These are phyloP conservation scores for Pseudovirgaria hyperparasitica DNA, from an alignment of 2,329 filamentous ascomycete genomes.

Conservation along the genomic window DNA sequence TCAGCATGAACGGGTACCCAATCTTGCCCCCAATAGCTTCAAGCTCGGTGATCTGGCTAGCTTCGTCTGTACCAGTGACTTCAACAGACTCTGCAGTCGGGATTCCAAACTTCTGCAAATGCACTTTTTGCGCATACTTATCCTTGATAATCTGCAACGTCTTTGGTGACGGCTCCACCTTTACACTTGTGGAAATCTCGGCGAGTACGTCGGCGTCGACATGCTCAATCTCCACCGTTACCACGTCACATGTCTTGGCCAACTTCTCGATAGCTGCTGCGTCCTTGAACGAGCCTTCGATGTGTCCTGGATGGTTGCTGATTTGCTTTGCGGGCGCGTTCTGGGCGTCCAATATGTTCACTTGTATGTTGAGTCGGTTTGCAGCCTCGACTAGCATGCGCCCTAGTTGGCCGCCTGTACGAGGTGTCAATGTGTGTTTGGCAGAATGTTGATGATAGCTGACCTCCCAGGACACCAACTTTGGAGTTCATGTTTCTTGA, in stretches of 20 bases:
- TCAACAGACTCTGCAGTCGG: conserved; percentile 60
- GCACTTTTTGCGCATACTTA: conserved; percentile 81
- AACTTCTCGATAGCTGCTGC: conserved; percentile 64
- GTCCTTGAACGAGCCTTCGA: conserved; percentile 82
- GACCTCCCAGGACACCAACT: too few relatives aligned
- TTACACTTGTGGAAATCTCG: conserved; percentile 57
- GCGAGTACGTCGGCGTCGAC: conserved; percentile 83
- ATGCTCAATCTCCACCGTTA: conserved; percentile 94
- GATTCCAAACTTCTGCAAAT: conserved; percentile 55
- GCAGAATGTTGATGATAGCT: too few relatives aligned
- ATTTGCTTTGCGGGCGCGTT: conserved; percentile 77
- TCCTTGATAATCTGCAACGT: conserved; percentile 85
- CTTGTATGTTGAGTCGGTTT: conserved; percentile 60
- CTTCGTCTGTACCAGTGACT: conserved; percentile 45
- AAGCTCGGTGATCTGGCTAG: too few relatives aligned
- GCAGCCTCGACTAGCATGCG: conserved; percentile 92
- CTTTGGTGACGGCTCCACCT: conserved; percentile 67
- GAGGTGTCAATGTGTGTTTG: too few relatives aligned
- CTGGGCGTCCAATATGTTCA: conserved; percentile 67
- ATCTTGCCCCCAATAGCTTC: conserved; percentile 49
- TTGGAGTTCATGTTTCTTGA: too few relatives aligned
- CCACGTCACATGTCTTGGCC: conserved; percentile 62
- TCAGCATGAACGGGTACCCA: conserved; percentile 84
- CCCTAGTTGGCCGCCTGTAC: conserved; percentile 57
- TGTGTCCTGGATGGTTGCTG: conserved; percentile 59